Base-by-base conservation (phyloP, 2,329 filamentous ascomycete genomes). In the Diplodia sapinea region DNA sequence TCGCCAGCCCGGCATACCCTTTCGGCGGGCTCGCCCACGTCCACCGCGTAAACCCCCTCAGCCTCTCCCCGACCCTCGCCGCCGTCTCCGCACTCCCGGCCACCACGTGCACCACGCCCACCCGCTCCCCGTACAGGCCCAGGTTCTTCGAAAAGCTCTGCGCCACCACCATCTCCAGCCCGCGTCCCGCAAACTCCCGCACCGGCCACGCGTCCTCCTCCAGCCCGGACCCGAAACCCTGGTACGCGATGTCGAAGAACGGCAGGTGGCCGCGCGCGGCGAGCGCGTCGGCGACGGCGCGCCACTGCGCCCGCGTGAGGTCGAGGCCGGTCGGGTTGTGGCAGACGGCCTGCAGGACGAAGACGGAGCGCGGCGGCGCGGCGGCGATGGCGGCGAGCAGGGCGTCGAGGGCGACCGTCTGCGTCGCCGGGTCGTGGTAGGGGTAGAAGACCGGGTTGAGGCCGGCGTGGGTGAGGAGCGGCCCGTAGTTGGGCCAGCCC, bases 61-160 rank as follows among this genome's bases (percentile, higher is more conserved):
- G 59, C 51, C 75, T 72, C 38, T 76, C 75, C 38, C 71, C 69
- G 1, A 76, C 72, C 51, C 72, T 73, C 12, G 50, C 59, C 4
- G 71, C 67, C n/a, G 69, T 67, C 49, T 67, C 68, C 36, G 67
- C 64, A 26, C 62, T 69, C 12, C 68, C 65, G 20, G 59, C 68
- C 11, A 77, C 70, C 2, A 74, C 69, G 61, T 77, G 75, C 3
- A 78, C 69, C 2, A 73, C 77, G 1, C 78, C 78, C 29, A 72
- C 73, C 13, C 78, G 71, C 70, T 80, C 77, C 1, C 78, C 77
- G 57, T 80, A 80, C 1, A 80, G 61, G 0, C 73, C 79, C 69
- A 80, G 78, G 67, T 79, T 80, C 72, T 80, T 80, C n/a, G 77
- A 75, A 63, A 80, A 79, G 0, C 77, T 79, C 70, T 80, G 79